Evolutionary conservation across 2,329 filamentous ascomycete species (phyloP).

Genomic region (Monilinia aucupariae): DNA sequence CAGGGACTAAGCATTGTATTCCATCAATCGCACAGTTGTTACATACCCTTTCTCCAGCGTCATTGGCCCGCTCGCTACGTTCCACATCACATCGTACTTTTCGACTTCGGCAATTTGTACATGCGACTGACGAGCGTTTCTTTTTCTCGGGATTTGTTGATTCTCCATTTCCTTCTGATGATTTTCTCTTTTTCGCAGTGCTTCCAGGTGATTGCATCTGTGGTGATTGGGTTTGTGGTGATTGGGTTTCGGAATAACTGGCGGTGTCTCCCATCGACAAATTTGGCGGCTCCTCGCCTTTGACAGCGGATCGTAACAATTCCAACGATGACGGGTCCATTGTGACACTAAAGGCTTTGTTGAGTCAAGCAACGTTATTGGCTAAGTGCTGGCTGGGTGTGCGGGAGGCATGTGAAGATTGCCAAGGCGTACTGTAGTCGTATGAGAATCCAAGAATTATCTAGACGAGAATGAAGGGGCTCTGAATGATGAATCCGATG

Average conservation of each 20-base stretch:
- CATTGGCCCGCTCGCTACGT: slow-evolving; percentile 47
- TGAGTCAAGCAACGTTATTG: background rate
- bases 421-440: background rate
- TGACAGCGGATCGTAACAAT: slow-evolving; percentile 13
- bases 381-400: background rate
- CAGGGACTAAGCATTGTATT: slow-evolving; percentile 47
- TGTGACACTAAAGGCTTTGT: background rate
- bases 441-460: background rate
- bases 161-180: slow-evolving; percentile 26
- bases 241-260: background rate
- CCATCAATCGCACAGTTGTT: slow-evolving; percentile 40
- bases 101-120: slow-evolving; percentile 78
- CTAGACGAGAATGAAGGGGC: slow-evolving; percentile 9
- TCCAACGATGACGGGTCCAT: slow-evolving; percentile 13
- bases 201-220: slow-evolving; percentile 5
- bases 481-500: too few species aligned
- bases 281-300: slow-evolving; percentile 3
- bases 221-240: background rate
- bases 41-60: slow-evolving; percentile 32
- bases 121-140: slow-evolving; percentile 83
- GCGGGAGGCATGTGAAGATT: slow-evolving; percentile 1
- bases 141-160: slow-evolving; percentile 58
- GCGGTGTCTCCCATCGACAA: background rate
- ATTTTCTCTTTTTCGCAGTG: slow-evolving; percentile 26
- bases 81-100: slow-evolving; percentile 95